phyloP scores from a whole-genome alignment of 148 eudicot genomes.

The Hydrangea macrophylla region DNA sequence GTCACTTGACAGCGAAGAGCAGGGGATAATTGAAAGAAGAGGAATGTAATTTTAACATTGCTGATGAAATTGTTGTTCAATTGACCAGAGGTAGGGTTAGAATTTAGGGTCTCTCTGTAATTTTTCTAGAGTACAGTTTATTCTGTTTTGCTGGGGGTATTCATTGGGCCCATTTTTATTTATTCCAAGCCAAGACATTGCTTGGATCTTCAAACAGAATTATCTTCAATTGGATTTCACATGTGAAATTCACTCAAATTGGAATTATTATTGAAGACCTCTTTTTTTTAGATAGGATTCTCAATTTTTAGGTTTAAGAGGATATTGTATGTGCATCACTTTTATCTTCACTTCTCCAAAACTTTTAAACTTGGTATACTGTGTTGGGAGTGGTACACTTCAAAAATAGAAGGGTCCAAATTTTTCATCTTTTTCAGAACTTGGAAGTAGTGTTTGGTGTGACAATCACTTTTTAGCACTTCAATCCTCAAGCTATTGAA shows the following conservation, averaged over 20 bases:
- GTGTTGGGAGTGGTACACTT: too few relatives aligned
- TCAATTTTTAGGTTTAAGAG: too few relatives aligned
- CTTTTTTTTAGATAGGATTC: too few relatives aligned
- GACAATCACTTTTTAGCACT: too few relatives aligned
- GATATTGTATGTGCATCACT: too few relatives aligned
- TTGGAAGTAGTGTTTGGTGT: too few relatives aligned
- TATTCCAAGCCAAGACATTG: slow-evolving; percentile 14
- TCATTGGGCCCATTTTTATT: slow-evolving; percentile 26
- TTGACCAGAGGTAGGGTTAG: slow-evolving; percentile 19
- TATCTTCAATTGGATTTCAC: slow-evolving; percentile 11
- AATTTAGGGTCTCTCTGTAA: slow-evolving; percentile 11
- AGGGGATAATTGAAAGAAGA: slow-evolving; percentile 22
- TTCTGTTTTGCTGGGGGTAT: slow-evolving; percentile 22
- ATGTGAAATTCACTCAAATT: slow-evolving; percentile 4
- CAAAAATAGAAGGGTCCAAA: too few relatives aligned
- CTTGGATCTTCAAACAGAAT: neutral
- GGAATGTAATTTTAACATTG: slow-evolving; percentile 23
- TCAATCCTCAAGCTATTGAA: too few relatives aligned
- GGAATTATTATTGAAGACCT: too few relatives aligned
- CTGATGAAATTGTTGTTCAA: slow-evolving; percentile 24
- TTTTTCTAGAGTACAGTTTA: slow-evolving; percentile 16
- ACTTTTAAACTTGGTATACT: too few relatives aligned
- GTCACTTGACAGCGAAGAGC: slow-evolving; percentile 71
- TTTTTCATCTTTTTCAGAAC: too few relatives aligned
- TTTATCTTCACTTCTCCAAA: too few relatives aligned